Evolutionary conservation across 2,329 filamentous ascomycete species (phyloP).

Genomic region (Fusarium pseudograminearum): DNA sequence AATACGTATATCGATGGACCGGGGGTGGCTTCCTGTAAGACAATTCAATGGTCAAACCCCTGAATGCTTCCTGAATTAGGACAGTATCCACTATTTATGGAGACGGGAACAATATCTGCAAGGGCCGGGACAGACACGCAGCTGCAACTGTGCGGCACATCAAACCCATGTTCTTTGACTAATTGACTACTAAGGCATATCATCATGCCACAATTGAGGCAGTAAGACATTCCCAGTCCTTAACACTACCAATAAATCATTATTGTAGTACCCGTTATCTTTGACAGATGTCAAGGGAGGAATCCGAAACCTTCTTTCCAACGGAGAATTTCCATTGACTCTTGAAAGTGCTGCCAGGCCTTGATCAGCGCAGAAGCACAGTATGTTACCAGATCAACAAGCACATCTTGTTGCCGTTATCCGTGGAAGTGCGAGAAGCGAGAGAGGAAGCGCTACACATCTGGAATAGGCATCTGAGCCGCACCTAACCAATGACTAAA

Average conservation of each 20-base stretch:
- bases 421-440: not conserved
- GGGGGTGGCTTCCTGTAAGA: constrained; percentile 16
- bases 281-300: constrained; percentile 10
- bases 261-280: not conserved
- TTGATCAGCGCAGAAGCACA: not conserved
- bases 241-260: constrained; percentile 5
- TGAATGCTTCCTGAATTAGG: constrained; percentile 22
- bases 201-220: constrained; percentile 32
- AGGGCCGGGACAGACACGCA: constrained; percentile 19
- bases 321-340: not conserved
- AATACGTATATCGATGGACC: not conserved
- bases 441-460: constrained; percentile 9
- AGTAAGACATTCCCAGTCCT: constrained; percentile 2
- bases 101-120: constrained; percentile 11
- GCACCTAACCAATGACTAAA: not conserved
- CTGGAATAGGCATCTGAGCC: constrained; percentile 34
- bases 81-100: constrained; percentile 16
- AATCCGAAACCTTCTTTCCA: not conserved
- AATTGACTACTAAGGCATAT: not conserved
- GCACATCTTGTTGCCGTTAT: not conserved
- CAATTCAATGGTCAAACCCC: constrained; percentile 29
- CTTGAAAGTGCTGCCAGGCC: constrained; percentile 6
- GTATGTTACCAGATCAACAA: not conserved
- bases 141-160: constrained; percentile 22
- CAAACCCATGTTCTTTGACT: constrained; percentile 8